A percentile compares a stretch with the other conserved stretches of the same genome.
Conservation (phyloP, 306 rosid genomes). For the Hippophae tibetana region DNA sequence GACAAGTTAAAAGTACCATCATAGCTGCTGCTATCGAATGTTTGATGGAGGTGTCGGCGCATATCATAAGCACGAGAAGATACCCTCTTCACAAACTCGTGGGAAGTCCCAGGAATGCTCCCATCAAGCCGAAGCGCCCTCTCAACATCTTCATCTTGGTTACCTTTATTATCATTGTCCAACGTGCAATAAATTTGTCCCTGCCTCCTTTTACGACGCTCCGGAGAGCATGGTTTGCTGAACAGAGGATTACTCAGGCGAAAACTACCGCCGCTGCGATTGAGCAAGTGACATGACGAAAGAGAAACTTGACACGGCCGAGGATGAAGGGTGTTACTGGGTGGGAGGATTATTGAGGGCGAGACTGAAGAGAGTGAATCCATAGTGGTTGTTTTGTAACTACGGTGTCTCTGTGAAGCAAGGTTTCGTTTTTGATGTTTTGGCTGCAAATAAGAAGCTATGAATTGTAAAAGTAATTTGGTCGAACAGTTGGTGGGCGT, state of each 20-base stretch:
- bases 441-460: neutral
- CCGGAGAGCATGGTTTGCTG: constrained; percentile 6
- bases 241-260: neutral
- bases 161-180: constrained; percentile 12
- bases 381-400: constrained; percentile 24
- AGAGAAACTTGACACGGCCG: constrained; percentile 16
- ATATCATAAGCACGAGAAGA: constrained; percentile 96
- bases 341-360: constrained; percentile 58
- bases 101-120: constrained; percentile 60
- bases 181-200: constrained; percentile 25
- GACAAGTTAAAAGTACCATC: constrained; percentile 41
- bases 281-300: constrained; percentile 1
- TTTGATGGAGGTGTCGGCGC: constrained; percentile 78
- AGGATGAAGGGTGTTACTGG: constrained; percentile 32
- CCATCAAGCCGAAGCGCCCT: constrained; percentile 79
- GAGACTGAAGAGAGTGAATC: constrained; percentile 78
- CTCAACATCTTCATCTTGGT: constrained; percentile 45
- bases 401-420: neutral
- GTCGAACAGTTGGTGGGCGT: constrained; percentile 14
- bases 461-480: neutral
- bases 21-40: constrained; percentile 76
- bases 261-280: constrained; percentile 16
- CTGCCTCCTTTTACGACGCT: constrained; percentile 11
- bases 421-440: neutral
- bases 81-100: constrained; percentile 69